A percentile compares a stretch with the other conserved stretches of the same genome.
These are phyloP conservation scores for Teratosphaeria destructans DNA, from an alignment of 2,329 filamentous ascomycete species.

Conservation along the genomic window DNA sequence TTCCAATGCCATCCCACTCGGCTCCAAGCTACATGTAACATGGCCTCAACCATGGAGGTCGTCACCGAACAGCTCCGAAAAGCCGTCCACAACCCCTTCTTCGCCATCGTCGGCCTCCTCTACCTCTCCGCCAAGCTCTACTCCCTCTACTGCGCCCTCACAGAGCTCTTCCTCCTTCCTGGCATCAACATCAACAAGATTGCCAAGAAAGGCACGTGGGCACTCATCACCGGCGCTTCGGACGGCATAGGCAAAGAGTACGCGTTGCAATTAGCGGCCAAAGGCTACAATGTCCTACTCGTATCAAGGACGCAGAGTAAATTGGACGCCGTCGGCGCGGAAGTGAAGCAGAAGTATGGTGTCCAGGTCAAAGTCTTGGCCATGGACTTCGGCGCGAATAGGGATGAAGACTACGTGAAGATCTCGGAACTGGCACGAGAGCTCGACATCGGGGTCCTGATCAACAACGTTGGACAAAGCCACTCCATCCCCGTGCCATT, in stretches of 20 bases:
- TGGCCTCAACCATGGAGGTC: not conserved
- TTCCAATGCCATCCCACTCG: not conserved
- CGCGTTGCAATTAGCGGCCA: constrained; percentile 74
- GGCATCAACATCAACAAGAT: constrained; percentile 57
- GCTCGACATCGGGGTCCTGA: constrained; percentile 66
- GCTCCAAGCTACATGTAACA: not conserved
- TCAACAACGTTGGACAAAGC: constrained; percentile 96
- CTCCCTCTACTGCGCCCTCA: constrained; percentile 37
- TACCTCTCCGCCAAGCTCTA: constrained; percentile 30
- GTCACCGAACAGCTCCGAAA: not conserved
- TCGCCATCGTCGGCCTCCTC: constrained; percentile 29
- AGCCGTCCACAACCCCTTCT: constrained; percentile 6
- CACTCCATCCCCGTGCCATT: constrained; percentile 91
- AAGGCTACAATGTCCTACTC: constrained; percentile 90
- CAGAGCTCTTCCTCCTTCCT: constrained; percentile 40
- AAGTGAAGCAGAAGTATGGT: constrained; percentile 62
- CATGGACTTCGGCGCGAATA: constrained; percentile 83
- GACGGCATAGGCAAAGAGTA: constrained; percentile 97
- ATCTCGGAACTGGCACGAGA: constrained; percentile 57
- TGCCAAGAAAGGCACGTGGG: constrained; percentile 87
- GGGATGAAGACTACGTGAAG: constrained; percentile 67
- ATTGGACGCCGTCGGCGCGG: constrained; percentile 63
- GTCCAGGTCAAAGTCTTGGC: constrained; percentile 68
- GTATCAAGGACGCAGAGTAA: constrained; percentile 94
- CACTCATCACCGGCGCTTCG: constrained; percentile 85